Percentiles rank a stretch among this genome's conserved stretches.
phyloP scores from a whole-genome alignment of 2,329 filamentous ascomycete genomes.

The Arthrobotrys sinensis region DNA sequence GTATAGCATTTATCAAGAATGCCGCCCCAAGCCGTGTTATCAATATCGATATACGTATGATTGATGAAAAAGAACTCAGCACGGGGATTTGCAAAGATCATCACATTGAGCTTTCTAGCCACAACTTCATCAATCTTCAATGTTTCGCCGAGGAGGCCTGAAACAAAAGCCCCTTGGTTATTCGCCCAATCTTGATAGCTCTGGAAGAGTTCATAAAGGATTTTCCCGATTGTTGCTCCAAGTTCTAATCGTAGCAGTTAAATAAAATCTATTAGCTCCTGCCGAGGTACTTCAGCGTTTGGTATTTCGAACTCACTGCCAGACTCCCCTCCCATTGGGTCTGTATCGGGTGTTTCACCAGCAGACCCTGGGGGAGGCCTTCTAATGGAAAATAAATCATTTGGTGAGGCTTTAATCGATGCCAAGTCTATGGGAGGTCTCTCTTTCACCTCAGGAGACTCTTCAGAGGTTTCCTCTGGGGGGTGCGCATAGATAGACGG shows the following conservation, averaged over 20 bases:
- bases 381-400: background rate
- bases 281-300: background rate
- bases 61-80: background rate
- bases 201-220: slow-evolving; percentile 1
- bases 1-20: background rate
- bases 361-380: background rate
- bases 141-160: background rate
- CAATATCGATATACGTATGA: background rate
- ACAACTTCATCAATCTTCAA: background rate
- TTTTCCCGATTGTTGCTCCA: background rate
- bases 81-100: background rate
- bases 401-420: background rate
- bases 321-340: background rate
- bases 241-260: background rate
- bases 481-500: background rate
- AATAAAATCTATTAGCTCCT: too few relatives aligned
- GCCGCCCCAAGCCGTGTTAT: background rate
- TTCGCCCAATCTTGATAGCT: slow-evolving; percentile 2
- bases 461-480: background rate
- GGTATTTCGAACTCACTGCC: background rate
- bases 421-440: background rate
- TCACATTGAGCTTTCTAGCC: background rate
- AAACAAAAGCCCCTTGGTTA: background rate
- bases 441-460: background rate
- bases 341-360: background rate